Conservation (phyloP, 2,329 filamentous ascomycete genomes). For the Ophiostoma pallidulum region DNA sequence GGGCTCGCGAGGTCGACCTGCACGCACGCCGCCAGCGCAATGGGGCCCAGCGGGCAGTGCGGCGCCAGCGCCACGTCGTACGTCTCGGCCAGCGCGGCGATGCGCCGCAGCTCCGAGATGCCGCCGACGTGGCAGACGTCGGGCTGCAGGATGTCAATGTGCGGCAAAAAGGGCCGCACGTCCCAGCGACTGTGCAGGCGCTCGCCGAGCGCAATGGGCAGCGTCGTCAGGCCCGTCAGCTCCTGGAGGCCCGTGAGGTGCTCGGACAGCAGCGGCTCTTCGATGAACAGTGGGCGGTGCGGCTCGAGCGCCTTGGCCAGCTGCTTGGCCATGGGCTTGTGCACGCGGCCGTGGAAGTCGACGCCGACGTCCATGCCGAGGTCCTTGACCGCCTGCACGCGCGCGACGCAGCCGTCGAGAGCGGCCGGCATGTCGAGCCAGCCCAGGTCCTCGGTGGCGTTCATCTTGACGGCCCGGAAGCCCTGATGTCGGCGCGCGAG, state of each 20-base stretch:
- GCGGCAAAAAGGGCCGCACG: slow-evolving; percentile 52
- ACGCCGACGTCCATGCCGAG: slow-evolving; percentile 57
- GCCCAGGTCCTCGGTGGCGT: slow-evolving; percentile 57
- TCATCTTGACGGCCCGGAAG: slow-evolving; percentile 57
- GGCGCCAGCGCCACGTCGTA: slow-evolving; percentile 59
- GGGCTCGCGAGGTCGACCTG: slow-evolving; percentile 46
- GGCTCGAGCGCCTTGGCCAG: slow-evolving; percentile 53
- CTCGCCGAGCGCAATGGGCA: slow-evolving; percentile 57
- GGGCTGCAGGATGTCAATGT: slow-evolving; percentile 57
- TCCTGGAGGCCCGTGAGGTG: slow-evolving; percentile 49
- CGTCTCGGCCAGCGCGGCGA: slow-evolving; percentile 54
- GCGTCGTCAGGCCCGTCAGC: slow-evolving; percentile 43
- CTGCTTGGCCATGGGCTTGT: slow-evolving; percentile 63
- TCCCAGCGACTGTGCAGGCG: slow-evolving; percentile 58
- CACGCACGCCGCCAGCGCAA: slow-evolving; percentile 55
- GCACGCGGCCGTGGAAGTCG: slow-evolving; percentile 60
- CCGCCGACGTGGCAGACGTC: slow-evolving; percentile 57
- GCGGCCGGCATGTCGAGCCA: slow-evolving; percentile 56
- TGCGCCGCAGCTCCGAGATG: slow-evolving; percentile 53
- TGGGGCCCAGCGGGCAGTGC: slow-evolving; percentile 56
- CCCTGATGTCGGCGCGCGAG: slow-evolving; percentile 45
- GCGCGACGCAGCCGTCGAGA: slow-evolving; percentile 48
- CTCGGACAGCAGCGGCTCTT: slow-evolving; percentile 56
- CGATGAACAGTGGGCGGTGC: slow-evolving; percentile 54
- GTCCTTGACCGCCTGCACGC: slow-evolving; percentile 52